Conservation (phyloP, 371 early-diverging fungal species). For the Mucor saturninus region DNA sequence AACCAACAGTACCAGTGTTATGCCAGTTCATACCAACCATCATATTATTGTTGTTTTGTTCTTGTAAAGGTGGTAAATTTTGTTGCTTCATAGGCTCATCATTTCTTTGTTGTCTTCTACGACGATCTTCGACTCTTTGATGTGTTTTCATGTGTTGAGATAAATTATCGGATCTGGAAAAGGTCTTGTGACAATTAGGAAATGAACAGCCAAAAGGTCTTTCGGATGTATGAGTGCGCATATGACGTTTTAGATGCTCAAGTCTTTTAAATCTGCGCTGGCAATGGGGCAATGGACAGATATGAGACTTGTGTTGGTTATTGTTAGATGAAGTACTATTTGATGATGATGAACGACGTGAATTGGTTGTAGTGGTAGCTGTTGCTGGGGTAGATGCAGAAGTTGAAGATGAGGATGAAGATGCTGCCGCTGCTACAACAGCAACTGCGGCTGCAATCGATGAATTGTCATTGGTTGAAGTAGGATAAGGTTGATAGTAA, state of each 20-base stretch:
- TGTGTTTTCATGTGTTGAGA: constrained; percentile 69
- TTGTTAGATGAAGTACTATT: constrained; percentile 8
- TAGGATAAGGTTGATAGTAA: background rate
- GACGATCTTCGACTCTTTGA: constrained; percentile 47
- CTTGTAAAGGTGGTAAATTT: constrained; percentile 24
- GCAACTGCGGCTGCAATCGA: constrained; percentile 13
- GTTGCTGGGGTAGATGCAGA: constrained; percentile 3
- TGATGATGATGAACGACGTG: constrained; percentile 4
- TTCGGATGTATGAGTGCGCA: constrained; percentile 85
- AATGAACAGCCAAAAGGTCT: constrained; percentile 75
- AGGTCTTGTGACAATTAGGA: constrained; percentile 76
- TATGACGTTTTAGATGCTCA: constrained; percentile 91
- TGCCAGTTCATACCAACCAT: constrained; percentile 33
- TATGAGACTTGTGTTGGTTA: constrained; percentile 43
- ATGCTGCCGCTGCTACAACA: constrained; percentile 13
- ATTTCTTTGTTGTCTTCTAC: constrained; percentile 26
- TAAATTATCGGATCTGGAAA: constrained; percentile 80
- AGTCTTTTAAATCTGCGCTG: constrained; percentile 75
- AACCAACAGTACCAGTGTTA: constrained; percentile 30
- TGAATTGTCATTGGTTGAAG: constrained; percentile 2
- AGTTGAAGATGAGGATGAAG: constrained; percentile 5
- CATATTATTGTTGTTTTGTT: constrained; percentile 12
- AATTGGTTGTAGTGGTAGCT: constrained; percentile 1
- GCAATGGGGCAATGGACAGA: constrained; percentile 59
- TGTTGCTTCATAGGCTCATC: constrained; percentile 28